Conservation (phyloP, 495 filamentous ascomycete genomes). For the Articulospora tetracladia region DNA sequence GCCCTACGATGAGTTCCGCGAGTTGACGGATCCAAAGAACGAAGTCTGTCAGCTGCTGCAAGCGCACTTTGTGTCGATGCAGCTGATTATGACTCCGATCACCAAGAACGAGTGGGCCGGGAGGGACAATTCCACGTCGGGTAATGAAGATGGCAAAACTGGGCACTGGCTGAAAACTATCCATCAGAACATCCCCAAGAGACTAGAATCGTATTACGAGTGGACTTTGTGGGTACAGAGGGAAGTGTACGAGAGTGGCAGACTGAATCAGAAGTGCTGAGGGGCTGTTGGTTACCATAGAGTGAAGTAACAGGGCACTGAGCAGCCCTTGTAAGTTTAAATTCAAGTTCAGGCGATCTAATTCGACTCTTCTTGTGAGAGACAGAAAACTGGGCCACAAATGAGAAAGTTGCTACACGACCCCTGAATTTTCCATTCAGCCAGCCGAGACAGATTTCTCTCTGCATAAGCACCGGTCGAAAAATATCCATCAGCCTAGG, state of each 20-base stretch:
- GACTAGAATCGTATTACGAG: slow-evolving; percentile 35
- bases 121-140: not conserved
- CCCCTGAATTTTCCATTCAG: too few species aligned
- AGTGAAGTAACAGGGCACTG: too few species aligned
- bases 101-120: slow-evolving; percentile 7
- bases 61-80: slow-evolving; percentile 55
- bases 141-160: not conserved
- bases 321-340: too few species aligned
- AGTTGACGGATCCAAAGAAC: slow-evolving; percentile 46
- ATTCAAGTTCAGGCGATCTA: too few species aligned
- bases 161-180: slow-evolving; percentile 25
- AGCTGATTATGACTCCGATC: slow-evolving; percentile 51
- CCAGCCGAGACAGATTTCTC: too few species aligned
- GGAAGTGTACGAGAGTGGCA: slow-evolving; percentile 3
- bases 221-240: slow-evolving; percentile 47
- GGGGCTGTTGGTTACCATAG: too few species aligned
- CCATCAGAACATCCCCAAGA: slow-evolving; percentile 35
- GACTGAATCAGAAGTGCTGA: too few species aligned
- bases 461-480: too few species aligned
- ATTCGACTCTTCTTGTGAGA: too few species aligned
- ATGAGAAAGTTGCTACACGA: too few species aligned
- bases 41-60: slow-evolving; percentile 46
- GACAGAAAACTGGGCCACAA: too few species aligned
- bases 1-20: slow-evolving; percentile 48
- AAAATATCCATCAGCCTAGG: too few species aligned